These are phyloP conservation scores for Coemansia aciculifera DNA, from an alignment of 192 early-diverging fungal genomes.

Conservation along the genomic window DNA sequence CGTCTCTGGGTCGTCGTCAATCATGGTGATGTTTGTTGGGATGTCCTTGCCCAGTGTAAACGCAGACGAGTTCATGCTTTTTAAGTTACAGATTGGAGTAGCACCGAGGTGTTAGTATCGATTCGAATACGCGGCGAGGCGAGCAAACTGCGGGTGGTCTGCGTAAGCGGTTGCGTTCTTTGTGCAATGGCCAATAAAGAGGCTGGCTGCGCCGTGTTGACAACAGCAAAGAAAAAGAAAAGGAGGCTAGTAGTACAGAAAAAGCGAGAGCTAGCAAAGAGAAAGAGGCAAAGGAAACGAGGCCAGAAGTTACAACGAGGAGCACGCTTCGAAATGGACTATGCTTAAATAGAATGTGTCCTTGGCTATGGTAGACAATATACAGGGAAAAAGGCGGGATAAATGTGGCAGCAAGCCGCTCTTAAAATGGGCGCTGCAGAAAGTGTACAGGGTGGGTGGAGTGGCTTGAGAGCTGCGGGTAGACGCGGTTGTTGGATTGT, in stretches of 20 bases:
- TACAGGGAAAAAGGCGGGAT: background rate
- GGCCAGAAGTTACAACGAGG: background rate
- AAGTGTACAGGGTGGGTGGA: background rate
- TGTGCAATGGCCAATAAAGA: background rate
- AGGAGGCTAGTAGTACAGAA: background rate
- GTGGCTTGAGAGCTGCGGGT: constrained; percentile 9
- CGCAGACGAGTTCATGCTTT: background rate
- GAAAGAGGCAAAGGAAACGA: background rate
- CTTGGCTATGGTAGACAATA: background rate
- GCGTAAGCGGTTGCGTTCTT: background rate
- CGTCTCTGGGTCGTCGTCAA: constrained; percentile 52
- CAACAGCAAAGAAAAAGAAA: background rate
- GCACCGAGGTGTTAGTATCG: background rate
- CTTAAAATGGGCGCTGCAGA: background rate
- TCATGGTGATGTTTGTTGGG: constrained; percentile 49
- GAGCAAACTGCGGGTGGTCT: background rate
- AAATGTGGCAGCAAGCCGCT: constrained; percentile 1
- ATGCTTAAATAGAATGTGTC: constrained; percentile 5
- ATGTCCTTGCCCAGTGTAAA: constrained; percentile 35
- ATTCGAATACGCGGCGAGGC: background rate
- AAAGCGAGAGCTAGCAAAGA: background rate
- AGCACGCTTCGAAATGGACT: background rate
- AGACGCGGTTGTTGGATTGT: constrained; percentile 3
- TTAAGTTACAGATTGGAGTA: background rate
- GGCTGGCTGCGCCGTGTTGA: background rate